Evolutionary conservation across 805 yeast species (phyloP).

Genomic region (Teunomyces funiuensis): DNA sequence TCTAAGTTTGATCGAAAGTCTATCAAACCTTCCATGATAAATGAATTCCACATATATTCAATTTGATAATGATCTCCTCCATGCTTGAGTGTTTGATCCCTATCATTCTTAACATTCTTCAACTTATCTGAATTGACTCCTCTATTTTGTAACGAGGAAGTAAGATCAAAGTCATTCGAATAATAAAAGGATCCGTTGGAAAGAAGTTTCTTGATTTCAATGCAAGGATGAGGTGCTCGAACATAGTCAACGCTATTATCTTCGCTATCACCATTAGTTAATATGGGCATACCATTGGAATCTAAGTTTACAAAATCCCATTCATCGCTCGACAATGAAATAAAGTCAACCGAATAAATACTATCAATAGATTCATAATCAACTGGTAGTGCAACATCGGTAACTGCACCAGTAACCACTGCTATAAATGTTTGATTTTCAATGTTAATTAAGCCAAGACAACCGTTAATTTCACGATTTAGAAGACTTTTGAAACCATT

Average conservation of each 20-base stretch:
- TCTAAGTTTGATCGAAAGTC: slow-evolving; percentile 73
- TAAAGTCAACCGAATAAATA: slow-evolving; percentile 83
- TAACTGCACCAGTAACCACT: slow-evolving; percentile 66
- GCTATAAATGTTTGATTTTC: slow-evolving; percentile 70
- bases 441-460: slow-evolving; percentile 77
- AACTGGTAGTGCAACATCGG: slow-evolving; percentile 79
- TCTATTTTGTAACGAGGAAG: slow-evolving; percentile 78
- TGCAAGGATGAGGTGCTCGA: slow-evolving; percentile 68
- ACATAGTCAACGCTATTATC: slow-evolving; percentile 25
- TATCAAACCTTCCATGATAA: slow-evolving; percentile 80
- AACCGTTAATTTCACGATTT: slow-evolving; percentile 53
- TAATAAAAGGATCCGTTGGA: slow-evolving; percentile 89
- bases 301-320: slow-evolving; percentile 84
- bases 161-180: slow-evolving; percentile 88
- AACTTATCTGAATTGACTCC: slow-evolving; percentile 47
- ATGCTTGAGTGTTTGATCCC: neutral
- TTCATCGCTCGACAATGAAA: slow-evolving; percentile 63
- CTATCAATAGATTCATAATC: slow-evolving; percentile 76
- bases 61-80: slow-evolving; percentile 56
- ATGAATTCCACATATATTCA: slow-evolving; percentile 96
- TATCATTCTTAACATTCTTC: neutral
- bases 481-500: slow-evolving; percentile 39
- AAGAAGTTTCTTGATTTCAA: slow-evolving; percentile 71
- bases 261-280: slow-evolving; percentile 32
- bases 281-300: slow-evolving; percentile 61